Evolutionary conservation across 1,139 yeast genomes (phyloP), one percentile per base, ranked within the genome.

Genomic region (Candida pseudoviswanathii): DNA sequence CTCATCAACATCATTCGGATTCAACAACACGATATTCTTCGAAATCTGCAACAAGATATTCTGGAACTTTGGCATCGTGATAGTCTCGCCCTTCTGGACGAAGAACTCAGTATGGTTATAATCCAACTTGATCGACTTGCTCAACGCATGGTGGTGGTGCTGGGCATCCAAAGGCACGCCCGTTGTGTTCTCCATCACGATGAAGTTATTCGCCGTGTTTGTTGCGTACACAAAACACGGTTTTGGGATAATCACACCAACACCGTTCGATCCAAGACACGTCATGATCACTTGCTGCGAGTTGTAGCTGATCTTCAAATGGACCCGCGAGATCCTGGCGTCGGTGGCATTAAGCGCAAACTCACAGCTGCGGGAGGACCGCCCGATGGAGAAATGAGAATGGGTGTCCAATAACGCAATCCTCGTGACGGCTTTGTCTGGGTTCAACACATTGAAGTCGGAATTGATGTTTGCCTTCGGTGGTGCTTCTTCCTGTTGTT

Each of bases 211-310:
- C 4, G 55, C 49, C 37, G 61, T 60, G 11, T 71, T 59, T 21
- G 68, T 65, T 11, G 44, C 50, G 50, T 60, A 62, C 5, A 75
- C 75, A 30, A 61, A 61, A 52, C 80, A 76, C 16, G 73, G 63
- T 49, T 67, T 67, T 1, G 92, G 92, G 44, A 87, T 77, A 8
- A 80, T 74, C 33, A 87, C 77, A 22, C 80, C 81, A 51, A 85
- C 68, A 3, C 95, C 95, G 60, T 88, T 88, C 69, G 81, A 78
- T 1, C 96, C 95, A 51, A 81, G 61, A 61, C 95, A 88, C 43
- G 75, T 76, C 48, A 87, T 64, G 5, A 56, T 64, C 57, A 64
- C 71, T 48, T 57, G 64, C 40, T 63, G 60, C 5, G 57, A 53
- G 42, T 61, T 57, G 52, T 67, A 64, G 37, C 63, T 57, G 5